Evolutionary conservation across 2,329 filamentous ascomycete species (phyloP).

Genomic region (Pseudogymnoascus sp.): DNA sequence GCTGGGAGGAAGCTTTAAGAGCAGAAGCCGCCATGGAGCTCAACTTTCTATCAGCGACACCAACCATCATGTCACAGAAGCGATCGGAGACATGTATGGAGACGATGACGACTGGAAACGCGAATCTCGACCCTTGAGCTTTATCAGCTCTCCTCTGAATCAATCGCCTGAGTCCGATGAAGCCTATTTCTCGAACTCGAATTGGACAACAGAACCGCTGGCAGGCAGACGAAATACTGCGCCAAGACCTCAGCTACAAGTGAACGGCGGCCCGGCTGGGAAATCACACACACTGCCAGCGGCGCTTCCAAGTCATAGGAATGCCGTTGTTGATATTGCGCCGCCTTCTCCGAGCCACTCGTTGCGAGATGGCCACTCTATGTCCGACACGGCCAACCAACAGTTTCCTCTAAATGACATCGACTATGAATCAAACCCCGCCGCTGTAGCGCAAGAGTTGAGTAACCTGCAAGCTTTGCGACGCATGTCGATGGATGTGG

Average conservation of each 20-base stretch:
- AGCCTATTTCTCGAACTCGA: constrained; percentile 22
- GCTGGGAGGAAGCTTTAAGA: constrained; percentile 30
- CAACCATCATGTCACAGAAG: constrained; percentile 68
- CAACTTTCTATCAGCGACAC: constrained; percentile 53
- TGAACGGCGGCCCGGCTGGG: constrained; percentile 22
- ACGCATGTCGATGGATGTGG: constrained; percentile 71
- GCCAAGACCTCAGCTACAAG: constrained; percentile 10
- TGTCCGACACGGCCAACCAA: constrained; percentile 47
- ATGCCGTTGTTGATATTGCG: constrained; percentile 22
- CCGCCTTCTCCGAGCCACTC: constrained; percentile 34
- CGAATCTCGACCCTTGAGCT: constrained; percentile 54
- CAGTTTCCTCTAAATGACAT: constrained; percentile 64
- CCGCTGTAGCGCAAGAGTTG: constrained; percentile 64
- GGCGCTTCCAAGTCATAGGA: constrained; percentile 26
- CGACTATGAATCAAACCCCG: constrained; percentile 67
- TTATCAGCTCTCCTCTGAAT: constrained; percentile 37
- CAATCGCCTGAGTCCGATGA: constrained; percentile 32
- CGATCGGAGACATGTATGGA: constrained; percentile 68
- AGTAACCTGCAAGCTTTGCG: constrained; percentile 67
- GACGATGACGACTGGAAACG: constrained; percentile 46
- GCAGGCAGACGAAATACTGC: constrained; percentile 12
- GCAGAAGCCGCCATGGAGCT: constrained; percentile 26
- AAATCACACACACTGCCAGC: constrained; percentile 27
- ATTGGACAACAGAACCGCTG: constrained; percentile 18
- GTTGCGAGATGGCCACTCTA: constrained; percentile 33